These are phyloP conservation scores for Sphaceloma murrayae DNA, from an alignment of 2,329 filamentous ascomycete species.

Conservation along the genomic window DNA sequence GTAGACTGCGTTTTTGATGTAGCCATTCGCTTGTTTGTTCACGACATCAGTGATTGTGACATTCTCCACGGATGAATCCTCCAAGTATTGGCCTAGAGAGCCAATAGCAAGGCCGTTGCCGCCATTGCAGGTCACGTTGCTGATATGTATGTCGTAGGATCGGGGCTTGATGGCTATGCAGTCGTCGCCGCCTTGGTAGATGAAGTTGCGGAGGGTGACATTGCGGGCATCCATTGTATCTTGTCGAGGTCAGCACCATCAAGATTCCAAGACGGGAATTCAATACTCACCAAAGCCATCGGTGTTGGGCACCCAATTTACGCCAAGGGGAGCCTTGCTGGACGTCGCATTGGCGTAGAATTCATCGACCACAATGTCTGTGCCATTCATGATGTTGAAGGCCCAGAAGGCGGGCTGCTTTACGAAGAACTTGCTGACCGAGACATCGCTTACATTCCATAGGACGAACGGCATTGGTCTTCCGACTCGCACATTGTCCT, in stretches of 20 bases:
- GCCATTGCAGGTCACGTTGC: slow-evolving; percentile 46
- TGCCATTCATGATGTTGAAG: slow-evolving; percentile 50
- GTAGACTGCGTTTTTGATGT: slow-evolving; percentile 43
- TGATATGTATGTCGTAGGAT: slow-evolving; percentile 48
- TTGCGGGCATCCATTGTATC: slow-evolving; percentile 48
- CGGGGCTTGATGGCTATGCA: slow-evolving; percentile 56
- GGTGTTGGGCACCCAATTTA: slow-evolving; percentile 50
- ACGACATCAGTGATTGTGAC: slow-evolving; percentile 40
- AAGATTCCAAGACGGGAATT: too few relatives aligned
- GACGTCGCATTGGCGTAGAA: slow-evolving; percentile 44
- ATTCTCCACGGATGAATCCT: slow-evolving; percentile 44
- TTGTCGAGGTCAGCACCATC: slow-evolving; percentile 15
- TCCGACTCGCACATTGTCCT: slow-evolving; percentile 39
- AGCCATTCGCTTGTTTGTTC: slow-evolving; percentile 38
- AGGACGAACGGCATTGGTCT: slow-evolving; percentile 50
- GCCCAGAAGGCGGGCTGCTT: slow-evolving; percentile 45
- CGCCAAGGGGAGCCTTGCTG: slow-evolving; percentile 40
- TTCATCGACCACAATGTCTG: slow-evolving; percentile 43
- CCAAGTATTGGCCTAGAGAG: slow-evolving; percentile 46
- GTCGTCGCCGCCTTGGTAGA: slow-evolving; percentile 49
- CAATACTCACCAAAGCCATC: slow-evolving; percentile 45
- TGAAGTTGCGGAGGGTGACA: slow-evolving; percentile 41
- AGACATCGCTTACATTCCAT: slow-evolving; percentile 48
- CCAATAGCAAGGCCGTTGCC: slow-evolving; percentile 47
- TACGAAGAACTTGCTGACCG: slow-evolving; percentile 44